Base-by-base conservation (phyloP, 345 rosid genomes). In the Ceriops tagal region DNA sequence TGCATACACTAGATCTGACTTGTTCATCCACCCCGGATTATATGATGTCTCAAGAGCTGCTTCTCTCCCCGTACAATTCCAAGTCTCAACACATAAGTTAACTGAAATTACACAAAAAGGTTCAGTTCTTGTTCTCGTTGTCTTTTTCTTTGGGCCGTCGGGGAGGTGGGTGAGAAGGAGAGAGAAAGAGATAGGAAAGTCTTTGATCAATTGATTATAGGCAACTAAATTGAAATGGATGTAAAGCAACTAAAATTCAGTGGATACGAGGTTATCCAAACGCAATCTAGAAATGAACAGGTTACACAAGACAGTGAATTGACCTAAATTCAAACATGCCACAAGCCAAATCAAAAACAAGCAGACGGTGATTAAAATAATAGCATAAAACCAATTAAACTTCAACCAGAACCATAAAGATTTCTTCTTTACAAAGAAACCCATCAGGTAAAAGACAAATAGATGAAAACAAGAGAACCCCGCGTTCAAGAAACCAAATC, bases 1-100 rank as follows among this genome's bases (percentile, higher is more conserved):
- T 16, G 3, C 35, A 47, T 67, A 51, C 61, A 20, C 56, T 65
- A 63, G 70, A 77, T 64, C 71, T 31, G 37, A 4, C 26, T 18
- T 58, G 35, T 24, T 10, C 59, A 32, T 65, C 52, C 62, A 6
- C 11, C 5, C 11, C 21, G 51, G 22, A 28, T 18, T 8, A 34
- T 34, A 34, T 32, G 37, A 34, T 34, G 37, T 9, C 24, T 3
- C 21, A 47, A 19, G 6, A 18, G 27, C 13, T 15, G 47, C 46
- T 64, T 56, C 11, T 43, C 43, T 57, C 11, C 19, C 31, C 20
- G 53, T 65, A 35, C n/a, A 71, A 43, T 9, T 37, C 53, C 43
- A 2, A 5, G 8, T 1, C 56, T 9, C 64, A 58, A 46, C 43
- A 8, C 6, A 27, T 15, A 19, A 24, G 27, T n/a, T 20, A 62